Evolutionary conservation across 1,284 basidiomycete species (phyloP).

Genomic region (Tilletiaria anomala): DNA sequence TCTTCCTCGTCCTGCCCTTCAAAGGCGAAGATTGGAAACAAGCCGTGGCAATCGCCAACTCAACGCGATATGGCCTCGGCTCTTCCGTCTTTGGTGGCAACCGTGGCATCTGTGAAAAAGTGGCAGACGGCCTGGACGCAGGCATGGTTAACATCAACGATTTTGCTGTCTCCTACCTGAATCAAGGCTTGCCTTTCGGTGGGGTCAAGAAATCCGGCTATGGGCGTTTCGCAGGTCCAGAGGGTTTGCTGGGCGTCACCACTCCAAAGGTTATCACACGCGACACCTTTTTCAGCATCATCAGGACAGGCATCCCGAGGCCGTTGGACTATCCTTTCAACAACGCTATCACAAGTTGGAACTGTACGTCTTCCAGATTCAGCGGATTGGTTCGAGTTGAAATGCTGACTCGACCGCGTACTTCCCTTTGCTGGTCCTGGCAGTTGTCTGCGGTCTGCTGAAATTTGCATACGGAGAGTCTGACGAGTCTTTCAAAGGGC

Average conservation of each 20-base stretch:
- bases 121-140: slow-evolving; percentile 65
- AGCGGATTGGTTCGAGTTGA: neutral
- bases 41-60: slow-evolving; percentile 71
- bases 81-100: slow-evolving; percentile 84
- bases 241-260: slow-evolving; percentile 73
- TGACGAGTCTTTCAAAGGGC: no score
- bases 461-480: slow-evolving; percentile 5
- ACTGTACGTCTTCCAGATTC: neutral
- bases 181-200: slow-evolving; percentile 86
- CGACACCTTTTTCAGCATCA: slow-evolving; percentile 65
- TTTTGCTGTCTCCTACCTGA: slow-evolving; percentile 75
- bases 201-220: slow-evolving; percentile 53
- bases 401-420: neutral
- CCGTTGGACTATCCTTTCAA: slow-evolving; percentile 38
- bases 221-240: slow-evolving; percentile 50
- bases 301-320: slow-evolving; percentile 69
- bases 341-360: neutral
- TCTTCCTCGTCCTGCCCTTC: slow-evolving; percentile 32
- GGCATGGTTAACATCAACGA: slow-evolving; percentile 90
- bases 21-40: slow-evolving; percentile 61
- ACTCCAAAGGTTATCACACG: slow-evolving; percentile 71
- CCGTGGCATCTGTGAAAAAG: slow-evolving; percentile 54
- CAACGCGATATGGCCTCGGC: slow-evolving; percentile 76
- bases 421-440: neutral
- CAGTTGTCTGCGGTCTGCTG: slow-evolving; percentile 3